Base-by-base conservation (phyloP, 805 yeast genomes). In the Danielia reshetovae region DNA sequence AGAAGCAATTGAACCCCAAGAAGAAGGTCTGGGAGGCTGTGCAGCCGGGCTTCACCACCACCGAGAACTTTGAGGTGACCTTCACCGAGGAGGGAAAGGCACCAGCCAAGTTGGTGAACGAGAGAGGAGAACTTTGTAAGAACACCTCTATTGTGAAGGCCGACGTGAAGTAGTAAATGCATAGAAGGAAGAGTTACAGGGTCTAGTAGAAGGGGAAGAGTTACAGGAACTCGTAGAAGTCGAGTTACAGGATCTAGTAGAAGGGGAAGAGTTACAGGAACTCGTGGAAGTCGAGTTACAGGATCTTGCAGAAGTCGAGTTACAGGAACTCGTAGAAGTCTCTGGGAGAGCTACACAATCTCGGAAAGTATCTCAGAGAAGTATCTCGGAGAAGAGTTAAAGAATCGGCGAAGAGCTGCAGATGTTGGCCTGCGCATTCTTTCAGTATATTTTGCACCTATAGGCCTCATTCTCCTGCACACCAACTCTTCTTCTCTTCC, bases 1-100 rank as follows among this genome's bases (percentile, higher is more conserved):
- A 88, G 65, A 77, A 85, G 54, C 90, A 81, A 56, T 72, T 93
- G 65, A 90, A 90, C 70, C 97, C 98, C 52, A 93, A 93, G 81
- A 93, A 93, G 84, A 93, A 93, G 76, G 72, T 89, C 43, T 93
- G 96, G 94, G 98, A 93, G 74, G 75, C 89, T 34, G 71, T 85
- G 46, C 98, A 93, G 73, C 97, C 97, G 34, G 72, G 74, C 41
- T 89, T 93, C 73, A 70, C 90, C 38, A 90, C 97, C 19, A 78
- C 71, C 47, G 93, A 78, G 26, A 66, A 69, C 31, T 72, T 80
- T 39, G 85, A 85, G 55, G 96, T 90, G 27, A 74, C 85, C 42
- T 90, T 77, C 73, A 82, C 82, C 54, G 81, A 72, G 50, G 87
- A 81, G 54, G 94, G 94, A 47, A 80, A 81, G 57, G 79, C 81